These are phyloP conservation scores for Pichia paraexigua DNA, from an alignment of 805 yeast species.

Conservation along the genomic window DNA sequence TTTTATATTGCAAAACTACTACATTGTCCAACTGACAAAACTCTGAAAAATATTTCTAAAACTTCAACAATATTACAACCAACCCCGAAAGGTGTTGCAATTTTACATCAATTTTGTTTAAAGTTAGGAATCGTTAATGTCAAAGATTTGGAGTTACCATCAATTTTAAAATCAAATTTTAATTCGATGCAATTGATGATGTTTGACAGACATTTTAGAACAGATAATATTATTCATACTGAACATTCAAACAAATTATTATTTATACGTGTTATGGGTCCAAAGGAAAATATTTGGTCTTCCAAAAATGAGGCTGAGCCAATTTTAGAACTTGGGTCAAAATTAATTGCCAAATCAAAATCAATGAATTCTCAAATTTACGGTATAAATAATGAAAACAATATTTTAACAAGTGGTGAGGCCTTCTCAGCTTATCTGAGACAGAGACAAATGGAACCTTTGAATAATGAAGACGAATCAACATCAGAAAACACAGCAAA, in stretches of 20 bases:
- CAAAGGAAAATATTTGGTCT: conserved; percentile 61
- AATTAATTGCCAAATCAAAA: conserved; percentile 6
- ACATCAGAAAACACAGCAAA: not conserved
- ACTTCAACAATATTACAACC: conserved; percentile 54
- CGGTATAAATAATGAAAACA: not conserved
- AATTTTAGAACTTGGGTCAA: conserved; percentile 28
- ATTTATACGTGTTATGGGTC: conserved; percentile 55
- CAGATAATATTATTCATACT: conserved; percentile 55
- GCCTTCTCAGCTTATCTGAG: conserved; percentile 19
- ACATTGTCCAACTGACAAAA: conserved; percentile 71
- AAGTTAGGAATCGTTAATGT: conserved; percentile 35
- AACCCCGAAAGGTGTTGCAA: conserved; percentile 82
- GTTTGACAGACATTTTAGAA: conserved; percentile 54
- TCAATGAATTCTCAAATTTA: not conserved
- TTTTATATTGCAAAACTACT: conserved; percentile 57
- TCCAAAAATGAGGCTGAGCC: conserved; percentile 45
- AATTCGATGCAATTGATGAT: conserved; percentile 66
- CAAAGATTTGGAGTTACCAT: conserved; percentile 23
- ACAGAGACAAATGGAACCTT: conserved; percentile 14
- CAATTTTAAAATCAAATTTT: conserved; percentile 39
- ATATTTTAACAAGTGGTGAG: conserved; percentile 10
- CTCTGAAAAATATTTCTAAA: conserved; percentile 40
- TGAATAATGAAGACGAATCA: not conserved
- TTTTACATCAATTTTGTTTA: conserved; percentile 53
- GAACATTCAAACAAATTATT: conserved; percentile 58